Conservation (phyloP, 2,329 filamentous ascomycete genomes). For the Leptographium radiaticola region DNA sequence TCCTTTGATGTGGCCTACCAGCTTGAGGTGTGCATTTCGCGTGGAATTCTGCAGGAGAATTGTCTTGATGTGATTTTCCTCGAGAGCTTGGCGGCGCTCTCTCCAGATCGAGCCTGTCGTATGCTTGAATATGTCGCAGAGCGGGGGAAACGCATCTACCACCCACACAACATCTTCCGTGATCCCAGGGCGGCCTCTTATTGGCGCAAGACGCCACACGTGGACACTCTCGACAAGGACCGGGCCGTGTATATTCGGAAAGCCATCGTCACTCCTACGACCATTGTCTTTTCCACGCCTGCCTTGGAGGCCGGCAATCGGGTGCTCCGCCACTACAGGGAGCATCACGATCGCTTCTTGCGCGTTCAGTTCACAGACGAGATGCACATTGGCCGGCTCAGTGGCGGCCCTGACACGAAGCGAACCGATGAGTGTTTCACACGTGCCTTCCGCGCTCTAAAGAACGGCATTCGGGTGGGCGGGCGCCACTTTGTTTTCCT, state of each 20-base stretch:
- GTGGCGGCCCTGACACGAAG: slow-evolving; percentile 35
- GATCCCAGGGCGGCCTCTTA: slow-evolving; percentile 35
- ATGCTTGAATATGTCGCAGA: slow-evolving; percentile 66
- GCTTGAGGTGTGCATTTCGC: slow-evolving; percentile 84
- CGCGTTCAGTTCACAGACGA: slow-evolving; percentile 87
- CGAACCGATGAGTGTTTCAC: slow-evolving; percentile 60
- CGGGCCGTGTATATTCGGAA: slow-evolving; percentile 46
- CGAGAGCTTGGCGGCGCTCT: slow-evolving; percentile 37
- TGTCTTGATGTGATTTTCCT: slow-evolving; percentile 58
- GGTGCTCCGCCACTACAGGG: slow-evolving; percentile 60
- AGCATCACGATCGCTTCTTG: slow-evolving; percentile 65
- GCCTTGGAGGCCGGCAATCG: slow-evolving; percentile 79
- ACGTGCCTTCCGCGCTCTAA: slow-evolving; percentile 57
- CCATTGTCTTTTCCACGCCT: slow-evolving; percentile 65
- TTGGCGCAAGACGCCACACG: slow-evolving; percentile 13
- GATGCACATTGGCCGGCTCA: slow-evolving; percentile 46
- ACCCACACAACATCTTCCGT: slow-evolving; percentile 62
- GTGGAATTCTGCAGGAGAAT: slow-evolving; percentile 63
- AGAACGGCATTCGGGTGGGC: slow-evolving; percentile 70
- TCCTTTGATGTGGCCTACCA: slow-evolving; percentile 73
- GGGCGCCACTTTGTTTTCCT: slow-evolving; percentile 78
- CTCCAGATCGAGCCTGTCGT: slow-evolving; percentile 39
- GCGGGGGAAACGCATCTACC: slow-evolving; percentile 43
- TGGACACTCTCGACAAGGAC: slow-evolving; percentile 6
- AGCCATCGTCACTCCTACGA: slow-evolving; percentile 71